Percentiles rank a stretch among this genome's conserved stretches.
These are phyloP conservation scores for Eucalyptus grandis DNA, from an alignment of 345 rosid genomes.

Conservation along the genomic window DNA sequence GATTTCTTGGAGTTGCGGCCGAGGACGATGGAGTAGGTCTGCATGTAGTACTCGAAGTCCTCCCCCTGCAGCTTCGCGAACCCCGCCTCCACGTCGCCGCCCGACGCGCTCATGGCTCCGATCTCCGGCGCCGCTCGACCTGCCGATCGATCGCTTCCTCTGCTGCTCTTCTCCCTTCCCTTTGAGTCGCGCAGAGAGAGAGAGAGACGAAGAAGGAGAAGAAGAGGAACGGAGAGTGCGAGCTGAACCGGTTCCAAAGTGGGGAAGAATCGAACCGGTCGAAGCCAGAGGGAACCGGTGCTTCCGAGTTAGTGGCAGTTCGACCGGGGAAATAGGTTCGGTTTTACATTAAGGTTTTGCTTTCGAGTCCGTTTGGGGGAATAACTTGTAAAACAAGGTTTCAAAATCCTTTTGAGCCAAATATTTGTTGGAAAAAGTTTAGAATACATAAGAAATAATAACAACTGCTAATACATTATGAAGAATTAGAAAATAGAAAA, in stretches of 20 bases:
- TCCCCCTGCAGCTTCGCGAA: conserved; percentile 97
- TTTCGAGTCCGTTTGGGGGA: background rate
- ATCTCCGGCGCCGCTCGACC: background rate
- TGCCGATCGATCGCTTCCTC: background rate
- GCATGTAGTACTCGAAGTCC: conserved; percentile 98
- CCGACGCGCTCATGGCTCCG: conserved; percentile 30
- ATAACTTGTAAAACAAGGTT: background rate
- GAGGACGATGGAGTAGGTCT: conserved; percentile 85
- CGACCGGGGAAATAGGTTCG: background rate
- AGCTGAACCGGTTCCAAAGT: background rate
- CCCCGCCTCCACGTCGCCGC: conserved; percentile 92
- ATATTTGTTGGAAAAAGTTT: no score
- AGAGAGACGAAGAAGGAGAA: background rate
- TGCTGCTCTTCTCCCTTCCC: background rate
- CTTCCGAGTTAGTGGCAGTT: background rate
- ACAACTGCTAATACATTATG: no score
- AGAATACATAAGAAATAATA: no score
- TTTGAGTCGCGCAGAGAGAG: background rate
- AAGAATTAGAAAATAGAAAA: no score
- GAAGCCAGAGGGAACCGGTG: background rate
- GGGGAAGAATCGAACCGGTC: background rate
- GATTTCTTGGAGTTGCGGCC: conserved; percentile 98
- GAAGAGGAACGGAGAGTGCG: background rate
- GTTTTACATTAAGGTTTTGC: background rate
- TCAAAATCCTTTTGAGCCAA: background rate